Base-by-base conservation (phyloP, 2,329 filamentous ascomycete genomes). In the Clonostachys solani region DNA sequence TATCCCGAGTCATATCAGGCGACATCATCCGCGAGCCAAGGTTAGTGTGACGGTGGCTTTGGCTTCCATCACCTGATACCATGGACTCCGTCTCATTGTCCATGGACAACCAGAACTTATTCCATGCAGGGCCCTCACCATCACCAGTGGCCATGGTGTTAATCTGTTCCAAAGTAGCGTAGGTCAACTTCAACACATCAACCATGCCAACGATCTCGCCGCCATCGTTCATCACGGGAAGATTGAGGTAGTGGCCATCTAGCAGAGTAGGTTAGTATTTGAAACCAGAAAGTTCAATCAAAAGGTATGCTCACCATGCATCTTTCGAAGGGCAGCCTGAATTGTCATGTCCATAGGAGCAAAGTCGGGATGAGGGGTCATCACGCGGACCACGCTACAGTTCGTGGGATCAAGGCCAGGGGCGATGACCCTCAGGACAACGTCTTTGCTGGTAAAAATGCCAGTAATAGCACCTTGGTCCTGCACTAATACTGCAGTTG, bases 141-240 rank as follows among this genome's bases (percentile, higher is more conserved):
- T 96, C 92, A 40, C 82, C 81, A 46, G 85, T 91, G 38, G 81
- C 84, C 86, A 99, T 97, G 49, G 89, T 91, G 74, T 97, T 97
- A 69, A 95, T 91, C 74, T 96, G 92, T 69, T 99, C 94, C 46
- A 99, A 80, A 6, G 94, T 99, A 44, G 94, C 94, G 68, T 99
- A 99, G 18, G 94, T 99, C 60, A 99, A 79, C 73, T 97, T 97
- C 52, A 99, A 81, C 49, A 99, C 94, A 68, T 99, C 94, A 23
- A 99, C 94, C 94, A 99, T 99, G 60, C 94, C 94, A 49, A 99
- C 94, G 62, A 99, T 99, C 69, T 99, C 94, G 54, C 92, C 94
- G 52, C 82, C 80, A 55, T 95, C 91, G 67, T 96, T 96, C 94
- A 99, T 99, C 52, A 99, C 94, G 9, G 94, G 94, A 41, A 99